Conservation (phyloP, 164 flowering plant genomes). For the Aristolochia contorta region DNA sequence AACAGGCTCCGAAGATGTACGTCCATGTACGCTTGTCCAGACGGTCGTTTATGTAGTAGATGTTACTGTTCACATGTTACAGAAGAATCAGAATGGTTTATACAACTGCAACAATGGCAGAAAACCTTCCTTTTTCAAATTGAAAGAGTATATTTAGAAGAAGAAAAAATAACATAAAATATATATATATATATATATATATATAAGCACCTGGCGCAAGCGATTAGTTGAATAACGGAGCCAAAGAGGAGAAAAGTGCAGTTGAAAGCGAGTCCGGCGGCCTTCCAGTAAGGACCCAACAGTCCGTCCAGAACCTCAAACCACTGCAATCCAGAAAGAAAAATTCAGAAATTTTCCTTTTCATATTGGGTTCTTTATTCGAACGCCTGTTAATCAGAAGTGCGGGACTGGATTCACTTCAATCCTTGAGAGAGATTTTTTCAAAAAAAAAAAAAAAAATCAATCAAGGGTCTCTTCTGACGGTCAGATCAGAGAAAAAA, state of each 20-base stretch:
- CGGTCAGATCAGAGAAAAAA: no score
- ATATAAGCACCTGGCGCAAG: conserved; percentile 67
- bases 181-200: no score
- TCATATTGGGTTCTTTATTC: no score
- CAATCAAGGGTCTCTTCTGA: no score
- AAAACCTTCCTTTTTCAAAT: neutral
- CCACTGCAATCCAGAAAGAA: conserved; percentile 48
- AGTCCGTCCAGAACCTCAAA: conserved; percentile 91
- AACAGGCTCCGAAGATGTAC: conserved; percentile 92
- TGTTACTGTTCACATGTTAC: conserved; percentile 46
- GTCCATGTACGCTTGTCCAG: conserved; percentile 98
- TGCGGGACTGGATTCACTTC: no score
- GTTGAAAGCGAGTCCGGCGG: conserved; percentile 79
- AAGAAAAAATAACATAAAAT: no score
- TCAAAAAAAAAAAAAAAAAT: no score
- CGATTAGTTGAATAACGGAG: conserved; percentile 90
- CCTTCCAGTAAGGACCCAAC: conserved; percentile 91
- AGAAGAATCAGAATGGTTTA: neutral
- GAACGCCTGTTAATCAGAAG: no score
- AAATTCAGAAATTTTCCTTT: neutral
- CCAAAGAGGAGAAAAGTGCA: conserved; percentile 89
- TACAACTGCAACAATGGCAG: no score
- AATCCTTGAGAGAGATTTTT: no score
- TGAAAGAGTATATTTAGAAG: neutral
- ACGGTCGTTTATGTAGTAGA: conserved; percentile 83